Evolutionary conservation across 768 basidiomycete species (phyloP).

Genomic region (Podaxis carcinomalis): DNA sequence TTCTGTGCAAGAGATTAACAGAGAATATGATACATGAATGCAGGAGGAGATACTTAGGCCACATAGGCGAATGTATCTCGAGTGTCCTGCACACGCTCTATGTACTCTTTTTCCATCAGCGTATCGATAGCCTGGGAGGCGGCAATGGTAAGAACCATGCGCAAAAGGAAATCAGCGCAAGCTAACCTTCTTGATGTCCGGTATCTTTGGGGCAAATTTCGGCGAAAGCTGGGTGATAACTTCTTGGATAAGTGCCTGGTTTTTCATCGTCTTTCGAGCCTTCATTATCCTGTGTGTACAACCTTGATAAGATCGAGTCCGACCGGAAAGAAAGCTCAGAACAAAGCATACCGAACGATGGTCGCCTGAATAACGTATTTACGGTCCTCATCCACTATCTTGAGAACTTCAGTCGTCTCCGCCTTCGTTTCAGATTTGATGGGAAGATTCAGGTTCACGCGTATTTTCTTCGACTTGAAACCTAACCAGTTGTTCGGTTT

Average conservation of each 20-base stretch:
- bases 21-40: constrained; percentile 3
- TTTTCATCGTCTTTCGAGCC: constrained; percentile 93
- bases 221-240: constrained; percentile 87
- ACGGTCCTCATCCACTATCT: constrained; percentile 94
- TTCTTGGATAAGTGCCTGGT: constrained; percentile 85
- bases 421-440: constrained; percentile 95
- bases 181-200: constrained; percentile 91
- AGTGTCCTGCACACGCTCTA: constrained; percentile 88
- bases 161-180: constrained; percentile 7
- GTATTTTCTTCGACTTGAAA: constrained; percentile 93
- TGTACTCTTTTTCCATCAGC: constrained; percentile 95
- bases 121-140: constrained; percentile 78
- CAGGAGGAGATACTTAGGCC: constrained; percentile 37
- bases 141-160: not conserved
- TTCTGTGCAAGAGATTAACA: not conserved
- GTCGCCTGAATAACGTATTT: constrained; percentile 96
- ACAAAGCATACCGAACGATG: constrained; percentile 64
- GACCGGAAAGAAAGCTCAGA: not conserved
- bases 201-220: constrained; percentile 88
- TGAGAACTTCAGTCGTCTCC: constrained; percentile 87
- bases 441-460: constrained; percentile 86
- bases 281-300: constrained; percentile 80
- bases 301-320: not conserved
- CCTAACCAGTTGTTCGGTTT: constrained; percentile 32
- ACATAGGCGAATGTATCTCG: constrained; percentile 86